Conservation (phyloP, 257 asterid species). For the Craterostigma plantagineum region DNA sequence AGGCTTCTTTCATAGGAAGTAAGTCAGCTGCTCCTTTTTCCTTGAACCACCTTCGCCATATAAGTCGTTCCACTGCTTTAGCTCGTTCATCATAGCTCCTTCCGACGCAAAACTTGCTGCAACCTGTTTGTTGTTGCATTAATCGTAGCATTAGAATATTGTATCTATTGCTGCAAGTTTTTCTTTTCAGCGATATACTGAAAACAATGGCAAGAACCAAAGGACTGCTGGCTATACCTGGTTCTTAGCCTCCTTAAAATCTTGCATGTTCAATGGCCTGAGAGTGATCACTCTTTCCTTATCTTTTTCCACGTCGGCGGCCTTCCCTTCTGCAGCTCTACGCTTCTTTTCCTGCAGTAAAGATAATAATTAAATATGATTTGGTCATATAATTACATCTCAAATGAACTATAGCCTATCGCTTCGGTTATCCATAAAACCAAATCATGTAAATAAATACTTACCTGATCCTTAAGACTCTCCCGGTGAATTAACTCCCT, state of each 20-base stretch:
- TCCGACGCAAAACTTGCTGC: background rate
- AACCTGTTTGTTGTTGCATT: background rate
- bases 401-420: no score
- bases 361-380: no score
- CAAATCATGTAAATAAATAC: background rate
- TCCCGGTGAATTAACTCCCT: constrained; percentile 70
- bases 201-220: background rate
- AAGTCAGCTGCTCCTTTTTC: background rate
- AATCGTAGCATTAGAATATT: no score
- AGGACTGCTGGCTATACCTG: constrained; percentile 26
- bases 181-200: no score
- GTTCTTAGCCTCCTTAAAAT: constrained; percentile 56
- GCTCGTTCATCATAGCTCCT: background rate
- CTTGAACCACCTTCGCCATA: background rate
- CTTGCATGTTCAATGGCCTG: constrained; percentile 65
- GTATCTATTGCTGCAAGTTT: no score
- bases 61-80: background rate
- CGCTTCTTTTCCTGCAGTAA: constrained; percentile 26
- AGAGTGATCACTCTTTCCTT: constrained; percentile 46
- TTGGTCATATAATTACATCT: no score
- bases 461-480: constrained; percentile 33
- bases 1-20: background rate
- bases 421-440: no score
- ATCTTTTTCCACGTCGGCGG: constrained; percentile 13
- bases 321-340: constrained; percentile 18